Base-by-base conservation (phyloP, 2,329 filamentous ascomycete genomes). In the Teratosphaeria nubilosa region DNA sequence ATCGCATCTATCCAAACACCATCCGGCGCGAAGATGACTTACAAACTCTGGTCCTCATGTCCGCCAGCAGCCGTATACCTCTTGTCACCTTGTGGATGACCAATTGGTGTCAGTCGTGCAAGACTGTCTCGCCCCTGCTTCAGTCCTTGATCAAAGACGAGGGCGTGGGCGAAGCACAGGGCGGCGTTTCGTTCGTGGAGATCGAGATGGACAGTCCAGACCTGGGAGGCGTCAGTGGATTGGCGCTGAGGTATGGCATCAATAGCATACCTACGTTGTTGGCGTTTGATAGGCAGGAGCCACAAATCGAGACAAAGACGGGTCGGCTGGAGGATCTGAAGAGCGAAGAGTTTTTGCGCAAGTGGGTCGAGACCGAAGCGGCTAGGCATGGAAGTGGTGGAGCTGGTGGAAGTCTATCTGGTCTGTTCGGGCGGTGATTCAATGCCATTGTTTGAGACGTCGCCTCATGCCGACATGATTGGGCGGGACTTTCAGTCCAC, bases 11-110 rank as follows among this genome's bases (percentile, higher is more conserved):
- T 56, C 69, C 69, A 16, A 55, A 62, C 54, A 74, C 73, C n/a
- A 65, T 80, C 53, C 77, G 78, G 56, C 71, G 68, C 32, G 76
- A 77, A 54, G 70, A 75, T 37, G 78, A 80, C 59, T 70, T 80
- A 11, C 71, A 77, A 56, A 78, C 73, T 5, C 73, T 80, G 7
- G 74, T 75, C 6, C 71, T 80, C 53, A 73, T 78, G 60, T 77
- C 75, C 16, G 73, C 77, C 10, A 75, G 73, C 62, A 73, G 69
- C 13, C 73, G 76, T 50, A 69, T 70, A 9, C 72, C 77, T 0
- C 66, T 81, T 0, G 72, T 80, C 51, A 80, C 78, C 0, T 67
- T 80, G 11, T 81, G 78, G 78, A 77, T 73, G 48, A 76, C 78
- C 1, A 74, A 73, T 3, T 80, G 76, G 75, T 77, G 75, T 60